phyloP scores from a whole-genome alignment of 331 rosid species.

The Acacia pycnantha region DNA sequence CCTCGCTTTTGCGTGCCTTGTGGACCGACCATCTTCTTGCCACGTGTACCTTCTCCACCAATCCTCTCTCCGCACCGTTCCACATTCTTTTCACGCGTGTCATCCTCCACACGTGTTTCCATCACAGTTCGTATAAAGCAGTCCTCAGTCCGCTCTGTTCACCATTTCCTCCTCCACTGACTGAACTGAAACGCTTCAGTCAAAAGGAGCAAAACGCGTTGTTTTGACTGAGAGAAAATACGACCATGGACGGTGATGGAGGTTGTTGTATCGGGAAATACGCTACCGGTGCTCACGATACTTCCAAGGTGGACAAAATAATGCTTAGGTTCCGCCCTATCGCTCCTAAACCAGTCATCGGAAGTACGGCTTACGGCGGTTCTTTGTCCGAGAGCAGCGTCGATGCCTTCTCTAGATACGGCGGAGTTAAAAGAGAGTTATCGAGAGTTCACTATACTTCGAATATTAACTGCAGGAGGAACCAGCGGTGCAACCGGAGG shows the following conservation, averaged over 20 bases:
- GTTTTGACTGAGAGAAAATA: background rate
- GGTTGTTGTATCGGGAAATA: slow-evolving; percentile 49
- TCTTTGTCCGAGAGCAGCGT: slow-evolving; percentile 36
- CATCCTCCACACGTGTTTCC: slow-evolving; percentile 44
- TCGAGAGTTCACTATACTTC: slow-evolving; percentile 4
- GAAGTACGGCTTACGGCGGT: slow-evolving; percentile 28
- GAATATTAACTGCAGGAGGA: background rate
- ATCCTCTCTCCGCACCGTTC: slow-evolving; percentile 24
- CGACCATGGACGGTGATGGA: slow-evolving; percentile 43
- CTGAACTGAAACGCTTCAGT: background rate
- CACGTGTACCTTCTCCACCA: slow-evolving; percentile 59
- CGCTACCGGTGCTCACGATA: slow-evolving; percentile 33
- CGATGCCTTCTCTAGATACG: slow-evolving; percentile 3
- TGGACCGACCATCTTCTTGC: background rate
- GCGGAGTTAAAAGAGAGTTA: slow-evolving; percentile 42
- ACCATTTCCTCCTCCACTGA: background rate
- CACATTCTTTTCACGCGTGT: slow-evolving; percentile 23
- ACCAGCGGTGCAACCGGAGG: slow-evolving; percentile 39
- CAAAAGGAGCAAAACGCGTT: background rate
- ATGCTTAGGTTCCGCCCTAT: slow-evolving; percentile 86
- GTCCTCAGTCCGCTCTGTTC: background rate
- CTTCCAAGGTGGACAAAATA: slow-evolving; percentile 48
- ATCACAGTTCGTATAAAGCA: slow-evolving; percentile 33
- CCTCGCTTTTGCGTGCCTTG: background rate
- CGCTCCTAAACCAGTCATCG: slow-evolving; percentile 69